Base-by-base conservation (phyloP, 2,329 filamentous ascomycete genomes). In the Stagonosporopsis cucurbitacearum region DNA sequence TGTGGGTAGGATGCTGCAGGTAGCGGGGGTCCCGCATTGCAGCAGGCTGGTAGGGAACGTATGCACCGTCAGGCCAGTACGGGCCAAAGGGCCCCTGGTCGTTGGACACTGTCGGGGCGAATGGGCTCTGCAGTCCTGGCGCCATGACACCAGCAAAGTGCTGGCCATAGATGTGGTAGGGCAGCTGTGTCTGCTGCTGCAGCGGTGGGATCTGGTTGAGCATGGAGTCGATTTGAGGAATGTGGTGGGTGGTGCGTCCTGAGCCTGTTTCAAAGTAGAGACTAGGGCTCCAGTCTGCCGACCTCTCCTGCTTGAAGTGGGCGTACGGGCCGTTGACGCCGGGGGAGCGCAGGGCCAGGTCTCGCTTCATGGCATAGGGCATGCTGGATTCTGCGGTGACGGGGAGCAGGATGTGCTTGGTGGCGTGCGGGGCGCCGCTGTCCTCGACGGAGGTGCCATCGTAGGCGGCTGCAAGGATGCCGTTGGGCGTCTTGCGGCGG, bases 401-500 rank as follows among this genome's bases (percentile, higher is more conserved):
- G 3, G 91, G 87, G 25, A 96, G 80, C 19, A 95, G 81, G 71
- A 96, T 86, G 72, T 96, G 92, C 77, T 97, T 97, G 42, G 86
- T 80, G 1, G 91, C 88, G 33, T 90, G 91, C 6, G 89, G 88
- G 33, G 90, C 89, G 32, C 88, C 86, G 9, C 84, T 86, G 66
- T 88, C 86, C 69, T 92, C 89, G 20, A 88, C 82, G 1, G 88
- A 87, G 5, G 90, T 91, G 28, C 90, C 92, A 81, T 98, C 93
- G 70, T 96, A 97, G 11, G 92, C 92, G 50, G 91, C 92, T 62
- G 94, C 89, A 58, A 98, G 84, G 33, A 92, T 96, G n/a, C 94
- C 95, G 69, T 88, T 94, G 4, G 94, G 95, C 8, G 94, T 98
- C 76, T 98, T 98, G 63, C 94, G 86, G 63, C 94, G 87, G 53